Evolutionary conservation across 148 eudicot genomes (phyloP).

Genomic region (Diospyros lotus): DNA sequence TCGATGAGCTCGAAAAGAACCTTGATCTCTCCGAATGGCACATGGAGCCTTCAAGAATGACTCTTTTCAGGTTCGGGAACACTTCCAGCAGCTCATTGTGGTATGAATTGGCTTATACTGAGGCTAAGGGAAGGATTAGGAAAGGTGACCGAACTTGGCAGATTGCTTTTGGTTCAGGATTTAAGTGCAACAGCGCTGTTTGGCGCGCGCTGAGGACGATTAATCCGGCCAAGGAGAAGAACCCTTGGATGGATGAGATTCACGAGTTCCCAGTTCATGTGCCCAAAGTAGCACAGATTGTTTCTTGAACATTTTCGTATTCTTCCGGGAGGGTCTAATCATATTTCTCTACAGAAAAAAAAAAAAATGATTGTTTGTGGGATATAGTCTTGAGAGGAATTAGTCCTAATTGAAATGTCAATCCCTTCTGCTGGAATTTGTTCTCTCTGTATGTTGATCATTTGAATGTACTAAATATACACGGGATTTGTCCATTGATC

Average conservation of each 20-base stretch:
- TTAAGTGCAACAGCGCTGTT: conserved; percentile 40
- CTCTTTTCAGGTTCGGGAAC: conserved; percentile 35
- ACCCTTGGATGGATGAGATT: conserved; percentile 41
- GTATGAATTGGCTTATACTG: conserved; percentile 40
- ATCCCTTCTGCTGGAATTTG: not conserved
- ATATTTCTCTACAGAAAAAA: not conserved
- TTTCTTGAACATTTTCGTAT: not conserved
- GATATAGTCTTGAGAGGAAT: not conserved
- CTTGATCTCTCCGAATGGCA: conserved; percentile 29
- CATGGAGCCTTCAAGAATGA: conserved; percentile 50
- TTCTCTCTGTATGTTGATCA: not conserved
- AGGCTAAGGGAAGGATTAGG: conserved; percentile 40
- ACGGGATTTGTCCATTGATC: not conserved
- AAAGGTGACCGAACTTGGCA: conserved; percentile 42
- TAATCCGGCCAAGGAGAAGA: conserved; percentile 38
- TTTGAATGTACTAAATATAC: not conserved
- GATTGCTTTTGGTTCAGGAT: conserved; percentile 45
- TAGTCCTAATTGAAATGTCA: not conserved
- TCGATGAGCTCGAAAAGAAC: conserved; percentile 39
- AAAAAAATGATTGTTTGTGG: not conserved
- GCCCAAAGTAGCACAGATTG: conserved; percentile 23
- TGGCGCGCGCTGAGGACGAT: conserved; percentile 37
- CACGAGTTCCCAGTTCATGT: conserved; percentile 40
- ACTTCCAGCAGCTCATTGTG: conserved; percentile 45
- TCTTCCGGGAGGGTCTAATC: not conserved